phyloP scores from a whole-genome alignment of 352 stramenopile genomes.

The Globisporangium irregulare region DNA sequence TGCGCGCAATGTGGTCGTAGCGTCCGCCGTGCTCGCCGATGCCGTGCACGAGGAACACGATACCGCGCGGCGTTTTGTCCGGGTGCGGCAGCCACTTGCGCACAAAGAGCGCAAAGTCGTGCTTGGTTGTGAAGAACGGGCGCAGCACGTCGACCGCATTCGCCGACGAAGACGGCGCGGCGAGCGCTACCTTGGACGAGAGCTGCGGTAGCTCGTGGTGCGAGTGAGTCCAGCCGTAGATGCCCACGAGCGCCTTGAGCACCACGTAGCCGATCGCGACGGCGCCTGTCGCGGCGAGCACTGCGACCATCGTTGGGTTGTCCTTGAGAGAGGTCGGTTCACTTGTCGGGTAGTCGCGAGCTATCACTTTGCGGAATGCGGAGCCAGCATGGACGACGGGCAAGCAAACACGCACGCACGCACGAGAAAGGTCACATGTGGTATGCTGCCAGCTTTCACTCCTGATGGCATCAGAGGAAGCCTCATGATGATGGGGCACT shows the following conservation, averaged over 20 bases:
- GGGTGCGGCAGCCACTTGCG: slow-evolving; percentile 41
- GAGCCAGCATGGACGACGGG: background rate
- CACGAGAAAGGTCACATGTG: background rate
- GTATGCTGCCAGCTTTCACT: background rate
- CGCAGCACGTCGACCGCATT: slow-evolving; percentile 21
- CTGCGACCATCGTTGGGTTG: background rate
- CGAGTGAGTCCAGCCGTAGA: slow-evolving; percentile 11
- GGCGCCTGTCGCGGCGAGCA: background rate
- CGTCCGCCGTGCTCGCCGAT: slow-evolving; percentile 48
- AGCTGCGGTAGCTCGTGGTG: slow-evolving; percentile 24
- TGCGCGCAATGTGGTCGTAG: slow-evolving; percentile 47
- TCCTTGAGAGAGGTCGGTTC: background rate
- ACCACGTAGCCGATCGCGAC: background rate
- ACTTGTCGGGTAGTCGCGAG: background rate
- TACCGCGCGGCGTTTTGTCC: slow-evolving; percentile 20
- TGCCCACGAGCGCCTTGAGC: background rate
- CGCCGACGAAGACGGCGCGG: background rate
- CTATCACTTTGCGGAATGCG: slow-evolving; percentile 3
- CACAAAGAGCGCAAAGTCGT: slow-evolving; percentile 40
- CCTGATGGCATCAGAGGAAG: background rate
- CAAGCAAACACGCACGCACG: background rate
- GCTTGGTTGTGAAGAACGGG: slow-evolving; percentile 32
- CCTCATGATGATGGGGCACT: background rate
- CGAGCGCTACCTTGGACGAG: slow-evolving; percentile 1
- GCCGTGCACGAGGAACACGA: slow-evolving; percentile 59